Evolutionary conservation across 2,329 filamentous ascomycete species (phyloP).

Genomic region (Colletotrichum orchidophilum): DNA sequence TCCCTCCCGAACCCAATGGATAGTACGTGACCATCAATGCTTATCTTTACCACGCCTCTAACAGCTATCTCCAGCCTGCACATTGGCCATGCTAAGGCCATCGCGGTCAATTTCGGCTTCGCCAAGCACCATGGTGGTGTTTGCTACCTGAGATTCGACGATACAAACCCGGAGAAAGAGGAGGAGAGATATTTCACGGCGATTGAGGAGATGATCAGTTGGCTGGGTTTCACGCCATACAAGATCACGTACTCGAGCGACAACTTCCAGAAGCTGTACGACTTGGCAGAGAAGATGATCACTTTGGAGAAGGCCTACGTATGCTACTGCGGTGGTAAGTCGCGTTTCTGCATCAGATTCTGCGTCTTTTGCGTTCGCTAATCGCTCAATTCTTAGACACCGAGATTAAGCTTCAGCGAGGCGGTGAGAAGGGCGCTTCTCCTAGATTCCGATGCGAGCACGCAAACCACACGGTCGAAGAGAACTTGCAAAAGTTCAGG

Average conservation of each 20-base stretch:
- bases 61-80: constrained; percentile 14
- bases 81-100: constrained; percentile 94
- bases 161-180: constrained; percentile 94
- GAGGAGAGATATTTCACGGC: constrained; percentile 88
- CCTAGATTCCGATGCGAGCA: constrained; percentile 84
- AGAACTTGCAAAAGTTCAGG: constrained; percentile 84
- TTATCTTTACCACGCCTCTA: constrained; percentile 45
- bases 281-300: constrained; percentile 87
- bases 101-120: constrained; percentile 96
- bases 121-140: constrained; percentile 81
- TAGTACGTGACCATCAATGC: constrained; percentile 65
- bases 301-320: constrained; percentile 78
- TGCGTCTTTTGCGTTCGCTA: neutral
- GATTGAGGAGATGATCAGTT: constrained; percentile 88
- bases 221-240: constrained; percentile 70
- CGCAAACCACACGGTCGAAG: constrained; percentile 76
- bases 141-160: constrained; percentile 79
- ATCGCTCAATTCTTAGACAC: constrained; percentile 57
- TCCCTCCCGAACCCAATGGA: constrained; percentile 90
- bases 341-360: no score
- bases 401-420: constrained; percentile 88
- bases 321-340: constrained; percentile 78
- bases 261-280: constrained; percentile 88
- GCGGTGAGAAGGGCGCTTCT: constrained; percentile 74
- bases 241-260: constrained; percentile 89